Evolutionary conservation across 768 basidiomycete species (phyloP).

Genomic region (Calocybe gangraenosa): DNA sequence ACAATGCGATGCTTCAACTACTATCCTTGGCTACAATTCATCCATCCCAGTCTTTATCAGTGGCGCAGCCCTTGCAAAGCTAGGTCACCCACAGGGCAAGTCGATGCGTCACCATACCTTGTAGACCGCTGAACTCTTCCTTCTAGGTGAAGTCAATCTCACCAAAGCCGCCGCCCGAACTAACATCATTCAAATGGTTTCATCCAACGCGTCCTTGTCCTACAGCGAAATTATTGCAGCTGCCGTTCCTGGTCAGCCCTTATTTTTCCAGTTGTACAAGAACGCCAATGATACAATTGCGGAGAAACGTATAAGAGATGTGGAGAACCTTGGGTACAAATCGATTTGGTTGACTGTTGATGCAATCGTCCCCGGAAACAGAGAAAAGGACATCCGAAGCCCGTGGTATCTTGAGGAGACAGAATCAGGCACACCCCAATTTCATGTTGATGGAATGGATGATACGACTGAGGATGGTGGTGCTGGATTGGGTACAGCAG

Average conservation of each 20-base stretch:
- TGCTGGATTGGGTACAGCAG: slow-evolving; percentile 59
- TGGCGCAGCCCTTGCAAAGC: slow-evolving; percentile 77
- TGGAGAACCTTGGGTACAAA: slow-evolving; percentile 73
- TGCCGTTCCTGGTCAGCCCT: slow-evolving; percentile 48
- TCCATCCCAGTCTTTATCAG: slow-evolving; percentile 81
- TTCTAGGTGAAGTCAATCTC: slow-evolving; percentile 77
- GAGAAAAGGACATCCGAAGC: slow-evolving; percentile 68
- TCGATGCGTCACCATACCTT: neutral
- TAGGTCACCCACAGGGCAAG: slow-evolving; percentile 79
- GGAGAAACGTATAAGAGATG: slow-evolving; percentile 63
- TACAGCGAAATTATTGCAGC: slow-evolving; percentile 57
- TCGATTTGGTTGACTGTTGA: slow-evolving; percentile 93
- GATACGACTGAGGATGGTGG: slow-evolving; percentile 27
- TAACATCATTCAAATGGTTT: slow-evolving; percentile 83
- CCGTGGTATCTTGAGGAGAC: slow-evolving; percentile 56
- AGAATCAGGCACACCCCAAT: slow-evolving; percentile 34
- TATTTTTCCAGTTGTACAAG: slow-evolving; percentile 89
- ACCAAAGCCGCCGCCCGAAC: slow-evolving; percentile 61
- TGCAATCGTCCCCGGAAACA: slow-evolving; percentile 76
- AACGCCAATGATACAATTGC: slow-evolving; percentile 64
- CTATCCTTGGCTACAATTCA: slow-evolving; percentile 65
- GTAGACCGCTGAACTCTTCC: slow-evolving; percentile 1
- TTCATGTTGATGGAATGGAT: slow-evolving; percentile 27
- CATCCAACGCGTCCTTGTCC: slow-evolving; percentile 71
- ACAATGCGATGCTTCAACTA: slow-evolving; percentile 64